These are phyloP conservation scores for Penicillium psychrofluorescens DNA, from an alignment of 495 filamentous ascomycete genomes.

Conservation along the genomic window DNA sequence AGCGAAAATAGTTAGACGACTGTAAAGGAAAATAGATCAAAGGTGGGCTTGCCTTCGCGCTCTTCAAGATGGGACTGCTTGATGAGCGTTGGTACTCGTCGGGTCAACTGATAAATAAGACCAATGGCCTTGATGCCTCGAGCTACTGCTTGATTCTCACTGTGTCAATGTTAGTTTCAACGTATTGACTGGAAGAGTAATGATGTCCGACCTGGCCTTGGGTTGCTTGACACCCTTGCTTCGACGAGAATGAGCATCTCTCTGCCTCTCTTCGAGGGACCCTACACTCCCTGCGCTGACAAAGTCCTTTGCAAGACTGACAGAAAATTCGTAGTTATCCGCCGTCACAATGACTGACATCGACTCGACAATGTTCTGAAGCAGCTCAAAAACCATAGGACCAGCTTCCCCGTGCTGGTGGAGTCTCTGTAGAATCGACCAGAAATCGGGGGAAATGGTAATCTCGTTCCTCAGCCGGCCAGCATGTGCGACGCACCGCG, in stretches of 20 bases:
- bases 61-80: slow-evolving; percentile 87
- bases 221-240: slow-evolving; percentile 48
- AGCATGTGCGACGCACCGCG: slow-evolving; percentile 68
- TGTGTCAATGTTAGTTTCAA: slow-evolving; percentile 15
- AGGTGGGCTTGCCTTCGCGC: slow-evolving; percentile 56
- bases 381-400: slow-evolving; percentile 71
- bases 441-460: slow-evolving; percentile 94
- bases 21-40: neutral
- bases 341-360: slow-evolving; percentile 72
- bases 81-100: slow-evolving; percentile 76
- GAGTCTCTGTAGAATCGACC: slow-evolving; percentile 79
- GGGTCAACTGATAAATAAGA: slow-evolving; percentile 71
- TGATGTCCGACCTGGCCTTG: slow-evolving; percentile 47
- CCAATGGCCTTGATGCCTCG: slow-evolving; percentile 75
- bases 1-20: slow-evolving; percentile 7
- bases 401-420: slow-evolving; percentile 60
- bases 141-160: slow-evolving; percentile 66
- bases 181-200: too few species aligned
- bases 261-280: slow-evolving; percentile 69
- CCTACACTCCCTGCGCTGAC: slow-evolving; percentile 79
- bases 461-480: slow-evolving; percentile 80
- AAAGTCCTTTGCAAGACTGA: slow-evolving; percentile 82
- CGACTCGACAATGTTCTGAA: slow-evolving; percentile 62
- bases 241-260: slow-evolving; percentile 49
- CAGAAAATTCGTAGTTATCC: slow-evolving; percentile 87